Conservation (phyloP, 768 basidiomycete genomes). For the Serendipita indica region DNA sequence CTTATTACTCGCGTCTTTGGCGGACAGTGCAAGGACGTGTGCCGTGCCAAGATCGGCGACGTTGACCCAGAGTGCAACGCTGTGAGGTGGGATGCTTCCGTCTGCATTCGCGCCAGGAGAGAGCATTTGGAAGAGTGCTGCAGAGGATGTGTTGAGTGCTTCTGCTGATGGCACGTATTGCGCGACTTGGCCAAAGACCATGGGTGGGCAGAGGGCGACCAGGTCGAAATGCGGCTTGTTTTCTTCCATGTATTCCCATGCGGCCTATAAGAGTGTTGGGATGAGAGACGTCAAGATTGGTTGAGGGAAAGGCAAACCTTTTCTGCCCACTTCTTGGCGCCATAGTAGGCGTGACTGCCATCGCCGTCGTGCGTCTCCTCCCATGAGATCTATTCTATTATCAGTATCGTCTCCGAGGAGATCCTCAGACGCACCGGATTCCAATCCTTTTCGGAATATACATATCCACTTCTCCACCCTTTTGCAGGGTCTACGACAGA, state of each 20-base stretch:
- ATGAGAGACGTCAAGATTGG: too few relatives aligned
- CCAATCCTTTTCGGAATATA: conserved; percentile 16
- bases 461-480: conserved; percentile 11
- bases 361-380: conserved; percentile 11
- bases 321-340: too few relatives aligned
- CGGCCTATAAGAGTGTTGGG: conserved; percentile 11
- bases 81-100: background rate
- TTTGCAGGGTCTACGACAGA: conserved; percentile 13
- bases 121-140: background rate
- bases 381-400: conserved; percentile 14
- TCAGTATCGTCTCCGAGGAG: background rate
- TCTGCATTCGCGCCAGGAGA: background rate
- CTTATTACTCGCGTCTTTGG: background rate
- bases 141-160: background rate
- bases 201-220: conserved; percentile 14
- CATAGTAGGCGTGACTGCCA: conserved; percentile 12
- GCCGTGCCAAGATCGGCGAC: background rate
- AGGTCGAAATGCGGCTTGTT: conserved; percentile 14
- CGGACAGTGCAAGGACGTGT: background rate
- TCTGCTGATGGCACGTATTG: background rate
- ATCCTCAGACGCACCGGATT: conserved; percentile 11
- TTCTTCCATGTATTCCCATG: conserved; percentile 15
- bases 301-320: too few relatives aligned
- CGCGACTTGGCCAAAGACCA: background rate
- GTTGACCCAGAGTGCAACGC: background rate